Base-by-base conservation (phyloP, 352 stramenopile genomes). In the Phytophthora pseudosyringae region DNA sequence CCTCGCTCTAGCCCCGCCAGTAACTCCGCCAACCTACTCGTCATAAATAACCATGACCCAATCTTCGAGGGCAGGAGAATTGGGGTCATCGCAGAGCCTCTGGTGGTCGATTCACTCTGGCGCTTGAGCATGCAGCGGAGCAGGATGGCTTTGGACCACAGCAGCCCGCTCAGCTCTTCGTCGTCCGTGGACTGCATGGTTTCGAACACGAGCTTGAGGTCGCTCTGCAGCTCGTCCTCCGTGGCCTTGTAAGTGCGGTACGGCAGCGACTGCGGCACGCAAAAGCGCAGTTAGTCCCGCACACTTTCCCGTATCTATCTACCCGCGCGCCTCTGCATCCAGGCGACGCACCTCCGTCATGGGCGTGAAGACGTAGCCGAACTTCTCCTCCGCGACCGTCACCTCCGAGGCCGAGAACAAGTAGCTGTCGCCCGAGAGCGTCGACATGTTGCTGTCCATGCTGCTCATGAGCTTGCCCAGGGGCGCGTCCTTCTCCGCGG, bases 311-410 rank as follows among this genome's bases (percentile, higher is more conserved):
- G 15, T 36, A 18, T 45, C n/a, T 25, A 51, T 10, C 15, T 29
- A 39, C 21, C 21, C 21, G 21, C 2, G 29, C 28, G 2, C 21
- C 12, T 36, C 12, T 25, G 7, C 18, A 39, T 11, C 18, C 29
- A 47, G 12, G 15, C 21, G 2, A 43, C 36, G 1, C 40, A 85
- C 80, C 70, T 90, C 78, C 6, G 75, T 85, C 15, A 95, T 92
- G 5, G 86, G 80, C 52, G 74, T 80, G 58, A 95, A 95, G 16
- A 95, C 84, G 59, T 92, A 95, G 47, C 83, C 86, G 51, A 93
- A 95, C 58, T 88, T 86, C 56, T 94, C 86, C 31, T 89, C 73
- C 39, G 59, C 76, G 7, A 74, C 57, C 29, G 59, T 56, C 28
- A 78, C 29, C 2, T 83, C 76, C 41, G 71, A 69, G 35, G 63